Evolutionary conservation across 192 early-diverging fungal species (phyloP), one percentile per base, ranked within the genome.

Genomic region (Paraglomus brasilianum): DNA sequence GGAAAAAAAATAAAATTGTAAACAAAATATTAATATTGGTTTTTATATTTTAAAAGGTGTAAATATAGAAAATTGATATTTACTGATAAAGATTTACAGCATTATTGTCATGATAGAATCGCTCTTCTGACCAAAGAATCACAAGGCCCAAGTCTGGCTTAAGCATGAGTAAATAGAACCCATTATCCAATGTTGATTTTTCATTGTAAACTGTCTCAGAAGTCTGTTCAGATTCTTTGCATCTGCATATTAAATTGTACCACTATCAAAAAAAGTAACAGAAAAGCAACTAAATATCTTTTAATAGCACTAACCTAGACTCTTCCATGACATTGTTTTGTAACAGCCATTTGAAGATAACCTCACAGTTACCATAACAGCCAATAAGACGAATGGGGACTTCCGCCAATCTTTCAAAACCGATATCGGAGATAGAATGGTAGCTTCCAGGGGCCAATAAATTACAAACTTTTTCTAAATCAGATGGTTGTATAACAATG

Each of bases 371-470:
- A n/a, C 61, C 61, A 24, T 63, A 63, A 21, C 61, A 63, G 6
- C 61, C 61, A 63, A 63, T 24, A 63, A 63, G 45, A 0, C 61
- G 61, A 13, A 63, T 38, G 3, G 61, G 36, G 47, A 63, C 14
- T 47, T 6, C 3, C 30, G 44, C 47, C 10, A 63, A 47, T 1
- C 21, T 17, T 0, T 42, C 47, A 30, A 36, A 63, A 5, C 47
- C 36, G 13, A 63, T 63, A 13, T 63, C 61, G 6, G 61, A 63
- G n/a, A 63, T 45, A 11, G 61, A 63, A 42, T 10, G 22, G 39
- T 47, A 63, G 13, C 61, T 63, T 5, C n/a, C 44, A 5, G 44
- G 61, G 0, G 47, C 45, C 45, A 63, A 30, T 4, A 47, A 42
- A 19, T 48, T 63, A 30, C 61, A 63, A 45, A 63, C 14, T 30